phyloP scores from a whole-genome alignment of 164 flowering plant species.

The Stephania cephalantha region DNA sequence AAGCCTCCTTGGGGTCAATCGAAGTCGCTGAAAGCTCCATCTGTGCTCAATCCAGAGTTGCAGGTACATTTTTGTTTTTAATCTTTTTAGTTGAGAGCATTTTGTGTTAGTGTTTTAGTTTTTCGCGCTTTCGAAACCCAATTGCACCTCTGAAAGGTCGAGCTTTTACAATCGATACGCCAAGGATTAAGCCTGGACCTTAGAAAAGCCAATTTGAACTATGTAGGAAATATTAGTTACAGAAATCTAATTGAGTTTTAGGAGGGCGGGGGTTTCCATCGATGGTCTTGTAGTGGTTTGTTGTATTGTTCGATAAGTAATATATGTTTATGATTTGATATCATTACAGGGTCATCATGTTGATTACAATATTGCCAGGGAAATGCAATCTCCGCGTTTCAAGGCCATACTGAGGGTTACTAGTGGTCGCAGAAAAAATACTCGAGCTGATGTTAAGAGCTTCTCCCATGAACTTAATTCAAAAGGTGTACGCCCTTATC shows the following conservation, averaged over 20 bases:
- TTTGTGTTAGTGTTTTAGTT: neutral
- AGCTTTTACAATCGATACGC: neutral
- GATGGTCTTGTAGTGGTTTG: neutral
- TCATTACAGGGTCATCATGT: conserved; percentile 43
- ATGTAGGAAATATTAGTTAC: neutral
- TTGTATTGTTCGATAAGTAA: neutral
- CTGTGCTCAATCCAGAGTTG: conserved; percentile 27
- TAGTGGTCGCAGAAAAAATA: conserved; percentile 72
- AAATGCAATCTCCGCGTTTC: conserved; percentile 85
- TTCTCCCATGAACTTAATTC: conserved; percentile 97
- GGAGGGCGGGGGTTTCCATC: neutral
- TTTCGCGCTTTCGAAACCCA: neutral
- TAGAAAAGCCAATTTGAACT: neutral
- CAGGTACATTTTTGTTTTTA: conserved; percentile 41
- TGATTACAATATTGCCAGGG: conserved; percentile 46
- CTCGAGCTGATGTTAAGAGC: conserved; percentile 68
- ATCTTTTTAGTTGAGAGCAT: neutral
- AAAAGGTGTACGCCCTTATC: conserved; percentile 84
- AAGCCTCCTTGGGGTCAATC: conserved; percentile 48
- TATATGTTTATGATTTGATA: neutral
- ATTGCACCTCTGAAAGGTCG: neutral
- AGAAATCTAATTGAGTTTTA: too few species aligned
- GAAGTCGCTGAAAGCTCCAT: conserved; percentile 41
- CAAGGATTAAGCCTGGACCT: too few species aligned
- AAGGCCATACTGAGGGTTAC: conserved; percentile 83